phyloP scores from a whole-genome alignment of 164 flowering plant genomes.

The Hamamelis virginiana region DNA sequence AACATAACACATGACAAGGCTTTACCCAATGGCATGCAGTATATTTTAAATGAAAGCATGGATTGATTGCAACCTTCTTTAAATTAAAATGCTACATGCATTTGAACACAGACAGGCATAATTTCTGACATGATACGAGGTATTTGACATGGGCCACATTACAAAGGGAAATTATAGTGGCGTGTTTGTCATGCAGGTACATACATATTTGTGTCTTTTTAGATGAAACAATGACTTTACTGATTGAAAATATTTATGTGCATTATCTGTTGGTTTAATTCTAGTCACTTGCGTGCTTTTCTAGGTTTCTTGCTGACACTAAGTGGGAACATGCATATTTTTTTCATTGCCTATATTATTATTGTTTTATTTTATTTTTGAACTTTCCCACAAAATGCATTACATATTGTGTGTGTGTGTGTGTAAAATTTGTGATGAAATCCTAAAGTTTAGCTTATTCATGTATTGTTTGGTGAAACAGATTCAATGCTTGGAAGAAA shows the following conservation, averaged over 20 bases:
- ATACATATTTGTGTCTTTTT: no score
- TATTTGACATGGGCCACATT: not conserved
- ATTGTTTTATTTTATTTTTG: not conserved
- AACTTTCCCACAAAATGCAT: not conserved
- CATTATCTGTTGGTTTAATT: no score
- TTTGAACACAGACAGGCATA: not conserved
- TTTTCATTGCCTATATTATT: not conserved
- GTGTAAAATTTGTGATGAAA: not conserved
- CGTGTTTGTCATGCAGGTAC: not conserved
- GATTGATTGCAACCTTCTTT: no score
- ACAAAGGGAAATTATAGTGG: not conserved
- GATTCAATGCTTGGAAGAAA: slow-evolving; percentile 83
- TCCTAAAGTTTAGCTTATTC: not conserved
- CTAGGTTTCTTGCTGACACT: no score
- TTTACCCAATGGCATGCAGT: not conserved
- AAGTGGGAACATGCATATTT: no score
- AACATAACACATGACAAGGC: not conserved
- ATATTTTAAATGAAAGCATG: no score
- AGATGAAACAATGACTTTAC: no score
- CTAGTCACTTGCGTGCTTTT: no score
- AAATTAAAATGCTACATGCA: no score
- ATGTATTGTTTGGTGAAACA: slow-evolving; percentile 36
- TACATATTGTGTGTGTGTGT: not conserved
- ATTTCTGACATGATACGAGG: not conserved
- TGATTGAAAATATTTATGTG: no score